A percentile compares a stretch with the other conserved stretches of the same genome.
phyloP scores from a whole-genome alignment of 2,329 filamentous ascomycete species.

The Diaporthe australafricana region DNA sequence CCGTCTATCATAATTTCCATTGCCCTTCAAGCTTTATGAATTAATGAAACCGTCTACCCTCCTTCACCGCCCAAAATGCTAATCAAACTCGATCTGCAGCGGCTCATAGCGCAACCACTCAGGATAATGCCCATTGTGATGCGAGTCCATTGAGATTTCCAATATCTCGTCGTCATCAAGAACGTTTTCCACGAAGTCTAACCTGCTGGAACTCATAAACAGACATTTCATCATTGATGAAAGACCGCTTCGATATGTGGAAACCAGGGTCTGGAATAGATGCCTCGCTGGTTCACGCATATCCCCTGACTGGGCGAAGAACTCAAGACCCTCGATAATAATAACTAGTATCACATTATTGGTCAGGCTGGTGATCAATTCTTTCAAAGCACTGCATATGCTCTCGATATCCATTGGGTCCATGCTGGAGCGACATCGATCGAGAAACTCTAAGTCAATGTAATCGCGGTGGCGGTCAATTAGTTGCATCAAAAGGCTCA shows the following conservation, averaged over 20 bases:
- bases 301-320: neutral
- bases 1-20: too few relatives aligned
- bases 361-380: accelerated
- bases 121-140: neutral
- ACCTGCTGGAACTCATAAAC: neutral
- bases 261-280: neutral
- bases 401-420: neutral
- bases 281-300: neutral
- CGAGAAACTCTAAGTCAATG: neutral
- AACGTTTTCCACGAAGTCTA: neutral
- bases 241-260: neutral
- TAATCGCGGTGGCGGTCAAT: neutral
- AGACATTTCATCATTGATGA: neutral
- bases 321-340: neutral
- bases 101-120: neutral
- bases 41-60: too few relatives aligned
- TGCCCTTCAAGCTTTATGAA: too few relatives aligned
- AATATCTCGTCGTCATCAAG: too few relatives aligned
- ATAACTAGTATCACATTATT: neutral
- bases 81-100: neutral
- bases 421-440: neutral
- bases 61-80: too few relatives aligned
- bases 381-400: neutral
- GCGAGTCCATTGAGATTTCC: neutral
- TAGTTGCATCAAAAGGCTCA: neutral